These are phyloP conservation scores for Aspergillus puulaauensis DNA, from an alignment of 2,329 filamentous ascomycete species.

Conservation along the genomic window DNA sequence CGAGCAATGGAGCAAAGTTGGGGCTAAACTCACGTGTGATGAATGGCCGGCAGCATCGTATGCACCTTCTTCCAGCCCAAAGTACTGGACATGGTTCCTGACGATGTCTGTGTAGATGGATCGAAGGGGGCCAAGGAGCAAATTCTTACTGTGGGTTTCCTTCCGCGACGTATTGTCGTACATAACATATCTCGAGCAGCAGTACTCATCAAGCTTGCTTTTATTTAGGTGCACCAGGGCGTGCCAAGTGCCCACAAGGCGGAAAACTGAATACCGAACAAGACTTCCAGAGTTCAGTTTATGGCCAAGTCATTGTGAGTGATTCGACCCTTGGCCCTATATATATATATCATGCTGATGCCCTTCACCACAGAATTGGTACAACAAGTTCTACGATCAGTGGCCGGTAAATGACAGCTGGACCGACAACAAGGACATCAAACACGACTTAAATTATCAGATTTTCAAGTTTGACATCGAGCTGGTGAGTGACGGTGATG, in stretches of 20 bases:
- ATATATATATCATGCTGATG: background rate
- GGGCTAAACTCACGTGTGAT: background rate
- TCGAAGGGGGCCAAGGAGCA: background rate
- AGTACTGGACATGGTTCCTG: background rate
- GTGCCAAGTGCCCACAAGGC: background rate
- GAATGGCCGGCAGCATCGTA: background rate
- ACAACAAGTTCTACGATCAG: background rate
- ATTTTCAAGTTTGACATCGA: background rate
- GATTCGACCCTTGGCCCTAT: background rate
- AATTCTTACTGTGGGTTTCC: background rate
- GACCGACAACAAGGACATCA: background rate
- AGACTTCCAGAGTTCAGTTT: background rate
- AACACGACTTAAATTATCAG: background rate
- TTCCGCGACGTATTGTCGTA: background rate
- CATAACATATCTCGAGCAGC: background rate
- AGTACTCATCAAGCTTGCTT: background rate
- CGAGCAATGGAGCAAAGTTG: background rate
- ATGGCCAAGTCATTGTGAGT: background rate
- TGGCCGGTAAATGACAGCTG: background rate
- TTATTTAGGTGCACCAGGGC: background rate
- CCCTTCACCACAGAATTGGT: background rate
- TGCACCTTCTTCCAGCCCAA: background rate
- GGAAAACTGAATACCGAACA: background rate
- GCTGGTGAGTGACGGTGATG: background rate
- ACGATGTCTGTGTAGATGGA: background rate